Conservation (phyloP, 805 yeast species). For the Spathaspora gorwiae region DNA sequence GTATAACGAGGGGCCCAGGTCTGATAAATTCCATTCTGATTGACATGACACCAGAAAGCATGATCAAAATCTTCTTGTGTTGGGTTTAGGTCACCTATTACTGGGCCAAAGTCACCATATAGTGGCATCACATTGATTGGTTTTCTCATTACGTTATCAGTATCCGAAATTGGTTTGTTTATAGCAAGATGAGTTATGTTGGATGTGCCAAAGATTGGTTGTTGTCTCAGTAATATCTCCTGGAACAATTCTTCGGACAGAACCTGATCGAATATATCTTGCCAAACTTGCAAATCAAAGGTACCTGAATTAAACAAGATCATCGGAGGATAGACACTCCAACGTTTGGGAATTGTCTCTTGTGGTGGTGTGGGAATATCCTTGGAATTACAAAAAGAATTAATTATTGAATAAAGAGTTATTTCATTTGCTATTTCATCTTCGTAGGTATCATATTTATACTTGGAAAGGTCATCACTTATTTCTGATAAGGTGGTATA, state of each 20-base stretch:
- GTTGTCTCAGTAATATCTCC: conserved; percentile 7
- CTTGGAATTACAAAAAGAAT: background rate
- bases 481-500: conserved; percentile 10
- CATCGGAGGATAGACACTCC: conserved; percentile 65
- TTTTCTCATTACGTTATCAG: conserved; percentile 58
- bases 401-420: conserved; percentile 1
- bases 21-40: conserved; percentile 73
- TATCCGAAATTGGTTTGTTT: conserved; percentile 59
- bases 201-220: conserved; percentile 10
- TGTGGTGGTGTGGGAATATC: background rate
- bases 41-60: conserved; percentile 68
- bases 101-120: conserved; percentile 63
- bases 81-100: conserved; percentile 30
- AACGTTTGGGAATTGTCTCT: conserved; percentile 45
- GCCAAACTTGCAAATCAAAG: conserved; percentile 39
- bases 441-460: conserved; percentile 1
- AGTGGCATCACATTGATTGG: conserved; percentile 61
- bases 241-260: background rate
- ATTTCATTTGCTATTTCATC: background rate
- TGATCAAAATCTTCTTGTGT: conserved; percentile 36
- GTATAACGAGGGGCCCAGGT: conserved; percentile 82
- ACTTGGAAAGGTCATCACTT: conserved; percentile 3
- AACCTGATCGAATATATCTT: background rate
- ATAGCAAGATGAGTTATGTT: conserved; percentile 59
- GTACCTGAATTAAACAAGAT: conserved; percentile 50